phyloP scores from a whole-genome alignment of 106 monocot genomes.

The Dioscorea alata region DNA sequence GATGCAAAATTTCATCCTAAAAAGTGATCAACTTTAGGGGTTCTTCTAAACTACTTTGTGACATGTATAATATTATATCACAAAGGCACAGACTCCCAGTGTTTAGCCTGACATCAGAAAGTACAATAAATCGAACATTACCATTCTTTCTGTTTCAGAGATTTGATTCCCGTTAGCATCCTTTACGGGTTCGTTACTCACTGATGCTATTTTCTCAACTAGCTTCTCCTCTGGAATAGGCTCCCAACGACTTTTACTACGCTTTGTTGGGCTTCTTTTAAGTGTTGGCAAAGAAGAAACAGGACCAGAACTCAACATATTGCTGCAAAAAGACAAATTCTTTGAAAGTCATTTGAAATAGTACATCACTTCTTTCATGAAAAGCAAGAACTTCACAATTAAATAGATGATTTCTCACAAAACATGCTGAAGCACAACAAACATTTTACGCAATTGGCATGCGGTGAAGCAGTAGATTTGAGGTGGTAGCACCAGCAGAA shows the following conservation, averaged over 20 bases:
- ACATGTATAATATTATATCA: too few relatives aligned
- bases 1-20: too few relatives aligned
- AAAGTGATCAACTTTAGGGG: too few relatives aligned
- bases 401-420: too few relatives aligned
- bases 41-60: too few relatives aligned
- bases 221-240: slow-evolving; percentile 67
- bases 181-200: slow-evolving; percentile 24
- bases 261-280: slow-evolving; percentile 49
- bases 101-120: too few relatives aligned
- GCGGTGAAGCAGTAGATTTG: too few relatives aligned
- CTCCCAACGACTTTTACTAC: slow-evolving; percentile 94
- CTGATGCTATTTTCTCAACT: slow-evolving; percentile 26
- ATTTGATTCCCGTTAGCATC: slow-evolving; percentile 16
- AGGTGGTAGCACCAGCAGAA: too few relatives aligned
- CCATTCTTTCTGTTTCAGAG: slow-evolving; percentile 28
- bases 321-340: slow-evolving; percentile 25
- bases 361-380: neutral
- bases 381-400: too few relatives aligned
- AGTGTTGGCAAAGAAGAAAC: slow-evolving; percentile 27
- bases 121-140: slow-evolving; percentile 17
- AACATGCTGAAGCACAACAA: too few relatives aligned
- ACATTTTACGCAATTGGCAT: too few relatives aligned
- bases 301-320: slow-evolving; percentile 22
- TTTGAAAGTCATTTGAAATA: slow-evolving; percentile 6
- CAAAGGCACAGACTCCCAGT: too few relatives aligned